phyloP scores from a whole-genome alignment of 2,329 filamentous ascomycete genomes.

The Penicillium sp. region DNA sequence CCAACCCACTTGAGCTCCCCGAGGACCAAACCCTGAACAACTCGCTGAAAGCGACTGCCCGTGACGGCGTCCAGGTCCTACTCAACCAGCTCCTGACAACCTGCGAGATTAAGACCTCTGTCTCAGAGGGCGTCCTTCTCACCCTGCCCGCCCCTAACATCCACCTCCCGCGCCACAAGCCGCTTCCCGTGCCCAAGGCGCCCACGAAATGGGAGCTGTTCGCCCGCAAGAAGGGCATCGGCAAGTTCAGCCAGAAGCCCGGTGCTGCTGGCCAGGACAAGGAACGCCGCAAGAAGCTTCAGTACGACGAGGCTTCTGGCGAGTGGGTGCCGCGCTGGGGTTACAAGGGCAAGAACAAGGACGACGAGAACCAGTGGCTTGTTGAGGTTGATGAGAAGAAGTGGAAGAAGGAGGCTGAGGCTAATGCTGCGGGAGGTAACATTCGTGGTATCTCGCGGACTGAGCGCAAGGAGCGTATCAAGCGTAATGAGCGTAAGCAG shows the following conservation, averaged over 20 bases:
- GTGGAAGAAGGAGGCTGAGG: constrained; percentile 64
- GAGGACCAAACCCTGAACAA: constrained; percentile 56
- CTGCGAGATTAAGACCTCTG: constrained; percentile 70
- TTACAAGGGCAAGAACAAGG: constrained; percentile 86
- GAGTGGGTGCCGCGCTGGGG: constrained; percentile 96
- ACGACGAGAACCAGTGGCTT: constrained; percentile 78
- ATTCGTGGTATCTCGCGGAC: constrained; percentile 64
- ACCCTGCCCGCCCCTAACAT: constrained; percentile 70
- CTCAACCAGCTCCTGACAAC: constrained; percentile 93
- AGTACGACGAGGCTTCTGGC: constrained; percentile 75
- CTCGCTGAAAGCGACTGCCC: constrained; percentile 69
- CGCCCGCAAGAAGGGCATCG: constrained; percentile 92
- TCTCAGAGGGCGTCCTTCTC: constrained; percentile 68
- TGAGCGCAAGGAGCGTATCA: constrained; percentile 67
- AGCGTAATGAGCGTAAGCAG: constrained; percentile 63
- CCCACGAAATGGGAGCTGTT: constrained; percentile 96
- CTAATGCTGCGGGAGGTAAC: constrained; percentile 57
- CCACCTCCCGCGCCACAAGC: constrained; percentile 83
- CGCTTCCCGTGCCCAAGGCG: constrained; percentile 74
- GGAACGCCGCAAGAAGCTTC: constrained; percentile 64
- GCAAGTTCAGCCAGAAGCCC: constrained; percentile 69
- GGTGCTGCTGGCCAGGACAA: constrained; percentile 61
- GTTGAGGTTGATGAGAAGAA: constrained; percentile 84
- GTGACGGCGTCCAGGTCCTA: constrained; percentile 85
- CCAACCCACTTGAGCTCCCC: constrained; percentile 71